Evolutionary conservation across 1,284 basidiomycete genomes (phyloP), one percentile per base, ranked within the genome.

Genomic region (Coniferiporia weirii): DNA sequence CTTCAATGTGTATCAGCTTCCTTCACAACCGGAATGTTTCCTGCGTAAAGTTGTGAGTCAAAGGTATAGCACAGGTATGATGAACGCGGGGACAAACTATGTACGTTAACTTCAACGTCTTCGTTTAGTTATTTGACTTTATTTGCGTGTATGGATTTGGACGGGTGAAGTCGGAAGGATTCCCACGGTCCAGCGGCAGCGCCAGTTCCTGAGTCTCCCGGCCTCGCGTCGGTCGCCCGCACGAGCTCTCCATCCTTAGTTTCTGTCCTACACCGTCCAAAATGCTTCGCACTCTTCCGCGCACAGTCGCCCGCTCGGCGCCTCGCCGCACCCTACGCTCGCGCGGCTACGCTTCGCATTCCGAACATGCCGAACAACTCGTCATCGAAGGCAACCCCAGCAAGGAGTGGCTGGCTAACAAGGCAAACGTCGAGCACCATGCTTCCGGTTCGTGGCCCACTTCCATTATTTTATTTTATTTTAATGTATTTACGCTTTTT

Each of bases 371-470:
- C 38, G 61, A 60, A 48, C 55, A 56, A 27, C 38, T 63, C 32
- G 54, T 63, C 38, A n/a, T 52, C 27, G 60, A 54, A 49, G 62
- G 61, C 35, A 59, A 62, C 22, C 61, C 61, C 10, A 59, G 44
- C 60, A 75, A 76, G 20, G 73, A 76, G 52, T 89, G 80, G 68
- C 66, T 76, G 50, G 75, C 76, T 50, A 76, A 87, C 67, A 79
- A 84, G 64, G 76, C 79, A 49, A 84, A 82, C 51, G 72, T 87
- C 61, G 73, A 75, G 61, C 78, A 83, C 64, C 91, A 93, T 69
- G 90, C 91, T 59, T 77, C 74, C 66, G 79, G 89, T 89, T 67
- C 64, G 78, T 35, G 9, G 19, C 8, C 17, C 15, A 27, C 47
- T 52, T 52, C 56, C 40, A 54, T 52, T 63, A 48, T 61, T 50